Evolutionary conservation across 2,329 filamentous ascomycete species (phyloP).

Genomic region (Cryphonectria naterciae): DNA sequence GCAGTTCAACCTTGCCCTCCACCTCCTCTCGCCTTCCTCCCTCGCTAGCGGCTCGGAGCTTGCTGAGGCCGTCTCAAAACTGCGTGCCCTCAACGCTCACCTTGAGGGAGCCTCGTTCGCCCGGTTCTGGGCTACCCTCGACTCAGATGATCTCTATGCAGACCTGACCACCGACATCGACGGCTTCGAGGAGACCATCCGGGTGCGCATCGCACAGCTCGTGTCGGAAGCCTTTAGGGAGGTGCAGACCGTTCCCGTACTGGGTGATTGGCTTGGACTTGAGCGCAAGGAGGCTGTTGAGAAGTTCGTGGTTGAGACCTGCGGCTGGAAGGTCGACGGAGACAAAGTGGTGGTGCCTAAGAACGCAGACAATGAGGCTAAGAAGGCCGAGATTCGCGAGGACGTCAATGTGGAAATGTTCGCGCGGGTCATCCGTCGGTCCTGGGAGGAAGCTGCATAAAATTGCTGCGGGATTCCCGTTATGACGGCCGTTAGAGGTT

Average conservation of each 20-base stretch:
- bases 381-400: conserved; percentile 93
- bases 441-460: conserved; percentile 81
- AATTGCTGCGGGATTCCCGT: not conserved
- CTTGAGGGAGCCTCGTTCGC: conserved; percentile 90
- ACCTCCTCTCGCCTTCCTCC: conserved; percentile 86
- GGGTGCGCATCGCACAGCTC: conserved; percentile 85
- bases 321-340: conserved; percentile 80
- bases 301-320: conserved; percentile 84
- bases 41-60: conserved; percentile 71
- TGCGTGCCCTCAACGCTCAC: conserved; percentile 80
- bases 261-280: conserved; percentile 78
- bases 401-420: conserved; percentile 92
- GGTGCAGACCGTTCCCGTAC: conserved; percentile 62
- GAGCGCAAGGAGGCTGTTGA: conserved; percentile 65
- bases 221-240: conserved; percentile 81
- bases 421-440: conserved; percentile 76
- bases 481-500: not conserved
- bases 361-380: conserved; percentile 97
- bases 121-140: conserved; percentile 89
- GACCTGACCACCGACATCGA: conserved; percentile 92
- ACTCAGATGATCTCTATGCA: conserved; percentile 93
- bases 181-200: conserved; percentile 93
- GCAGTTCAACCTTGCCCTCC: conserved; percentile 91
- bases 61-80: conserved; percentile 87
- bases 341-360: conserved; percentile 75